Base-by-base conservation (phyloP, 2,329 filamentous ascomycete species). In the Stagonosporopsis vannaccii region DNA sequence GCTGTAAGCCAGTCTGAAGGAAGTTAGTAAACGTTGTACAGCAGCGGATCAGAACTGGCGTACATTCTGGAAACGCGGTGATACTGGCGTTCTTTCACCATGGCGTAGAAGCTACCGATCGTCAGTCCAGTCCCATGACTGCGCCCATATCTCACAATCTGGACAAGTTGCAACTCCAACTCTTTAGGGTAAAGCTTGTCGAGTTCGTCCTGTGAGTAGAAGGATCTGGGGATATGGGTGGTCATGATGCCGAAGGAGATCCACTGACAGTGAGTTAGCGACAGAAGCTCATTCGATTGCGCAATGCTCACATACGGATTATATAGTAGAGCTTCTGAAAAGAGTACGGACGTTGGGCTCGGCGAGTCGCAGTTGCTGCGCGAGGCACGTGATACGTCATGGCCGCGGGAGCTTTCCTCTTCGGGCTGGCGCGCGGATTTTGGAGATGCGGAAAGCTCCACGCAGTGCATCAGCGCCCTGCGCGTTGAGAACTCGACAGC, bases 131-230 rank as follows among this genome's bases (percentile, higher is more conserved):
- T 12, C 9, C 17, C 12, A 40, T 9, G 1, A 13, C 17, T 23
- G 30, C 12, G 7, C 3, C 15, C 30, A 13, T 17, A 20, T 73
- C 83, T 70, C 72, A 88, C 84, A 67, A 98, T 84, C 79, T 99
- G 95, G 45, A 98, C 95, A 58, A 95, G 86, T 74, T 95, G 90
- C 32, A 99, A 86, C 74, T 94, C 85, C 56, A 99, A 82, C 40
- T 84, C 81, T 51, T 87, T 78, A 1, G 95, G 95, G 79, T 97
- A 99, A 56, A 98, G 87, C 69, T 82, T 81, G 39, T 84, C 81
- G 45, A 98, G 85, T 83, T 98, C 93, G 57, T 91, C 88, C 63
- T 87, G 80, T 40, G 89, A 87, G 79, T 98, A 98, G 0, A 91
- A 87, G 53, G 84, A 80, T 54, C 91, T 86, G 44, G 91, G 91